These are phyloP conservation scores for Aureobasidium melanogenum DNA, from an alignment of 2,329 filamentous ascomycete species.

Conservation along the genomic window DNA sequence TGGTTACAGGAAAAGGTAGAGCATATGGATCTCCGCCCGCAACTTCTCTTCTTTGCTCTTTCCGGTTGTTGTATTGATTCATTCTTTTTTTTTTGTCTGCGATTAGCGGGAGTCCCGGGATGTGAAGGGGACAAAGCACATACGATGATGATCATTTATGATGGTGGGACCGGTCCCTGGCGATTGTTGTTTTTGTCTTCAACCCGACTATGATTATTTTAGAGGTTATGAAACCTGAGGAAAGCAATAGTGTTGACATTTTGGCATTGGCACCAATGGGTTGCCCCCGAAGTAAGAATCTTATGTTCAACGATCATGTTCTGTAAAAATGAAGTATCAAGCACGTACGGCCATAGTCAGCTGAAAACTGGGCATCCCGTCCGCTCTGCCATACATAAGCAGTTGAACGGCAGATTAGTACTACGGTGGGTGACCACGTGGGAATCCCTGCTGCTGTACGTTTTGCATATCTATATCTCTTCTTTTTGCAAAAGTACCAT, in stretches of 20 bases:
- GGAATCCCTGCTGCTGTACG: no score
- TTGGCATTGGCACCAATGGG: no score
- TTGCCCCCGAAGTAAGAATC: no score
- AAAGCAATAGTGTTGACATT: no score
- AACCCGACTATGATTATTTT: neutral
- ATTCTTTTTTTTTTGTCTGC: neutral
- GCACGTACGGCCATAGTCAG: neutral
- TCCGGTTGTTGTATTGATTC: no score
- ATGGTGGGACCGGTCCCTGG: neutral
- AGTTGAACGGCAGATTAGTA: no score
- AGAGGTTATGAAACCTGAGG: neutral
- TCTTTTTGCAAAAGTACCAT: no score
- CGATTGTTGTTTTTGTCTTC: neutral
- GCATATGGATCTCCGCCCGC: neutral
- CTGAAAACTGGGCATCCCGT: neutral
- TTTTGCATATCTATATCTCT: no score
- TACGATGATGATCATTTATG: neutral
- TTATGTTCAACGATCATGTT: no score
- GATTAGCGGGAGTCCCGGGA: neutral
- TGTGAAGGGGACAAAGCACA: neutral
- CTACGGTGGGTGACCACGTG: no score
- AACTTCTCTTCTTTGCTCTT: neutral
- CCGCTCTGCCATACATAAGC: no score
- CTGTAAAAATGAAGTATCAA: no score
- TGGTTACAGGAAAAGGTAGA: slow-evolving; percentile 14